phyloP scores from a whole-genome alignment of 2,329 filamentous ascomycete genomes.

The Fusarium albidum region DNA sequence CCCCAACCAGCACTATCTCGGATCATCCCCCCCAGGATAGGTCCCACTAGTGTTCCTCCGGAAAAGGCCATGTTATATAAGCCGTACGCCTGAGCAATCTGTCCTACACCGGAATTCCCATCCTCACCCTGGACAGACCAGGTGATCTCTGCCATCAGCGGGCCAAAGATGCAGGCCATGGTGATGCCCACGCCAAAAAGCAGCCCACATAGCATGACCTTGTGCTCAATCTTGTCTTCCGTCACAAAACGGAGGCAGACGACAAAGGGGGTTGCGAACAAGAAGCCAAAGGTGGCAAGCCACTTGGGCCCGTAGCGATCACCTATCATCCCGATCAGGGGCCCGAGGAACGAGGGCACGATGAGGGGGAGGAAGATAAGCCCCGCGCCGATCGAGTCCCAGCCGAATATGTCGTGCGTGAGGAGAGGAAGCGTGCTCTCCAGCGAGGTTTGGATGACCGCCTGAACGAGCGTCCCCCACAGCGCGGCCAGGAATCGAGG shows the following conservation, averaged over 20 bases:
- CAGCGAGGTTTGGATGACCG: conserved; percentile 44
- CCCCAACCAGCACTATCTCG: conserved; percentile 44
- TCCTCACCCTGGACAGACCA: conserved; percentile 41
- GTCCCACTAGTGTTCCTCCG: conserved; percentile 43
- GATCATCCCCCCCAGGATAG: conserved; percentile 46
- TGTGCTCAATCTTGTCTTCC: conserved; percentile 41
- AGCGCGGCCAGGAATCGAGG: conserved; percentile 45
- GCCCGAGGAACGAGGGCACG: conserved; percentile 43
- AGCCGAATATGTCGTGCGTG: conserved; percentile 41
- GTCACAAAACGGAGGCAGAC: conserved; percentile 45
- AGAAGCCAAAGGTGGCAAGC: conserved; percentile 44
- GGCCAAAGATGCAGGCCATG: conserved; percentile 43
- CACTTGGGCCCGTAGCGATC: conserved; percentile 48
- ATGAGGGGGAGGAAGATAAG: conserved; percentile 47
- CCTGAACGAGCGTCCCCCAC: conserved; percentile 46
- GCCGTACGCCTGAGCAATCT: conserved; percentile 47
- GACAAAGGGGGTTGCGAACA: conserved; percentile 45
- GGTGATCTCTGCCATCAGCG: conserved; percentile 48
- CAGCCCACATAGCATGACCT: conserved; percentile 45
- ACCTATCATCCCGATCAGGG: conserved; percentile 41
- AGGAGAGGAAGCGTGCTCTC: conserved; percentile 47
- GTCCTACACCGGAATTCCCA: conserved; percentile 33
- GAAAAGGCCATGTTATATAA: conserved; percentile 48
- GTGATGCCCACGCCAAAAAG: conserved; percentile 43
- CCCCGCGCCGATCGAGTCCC: conserved; percentile 46